Percentiles rank a stretch among this genome's conserved stretches.
Conservation (phyloP, 2,329 filamentous ascomycete genomes). For the Periglandula ipomoeae region DNA sequence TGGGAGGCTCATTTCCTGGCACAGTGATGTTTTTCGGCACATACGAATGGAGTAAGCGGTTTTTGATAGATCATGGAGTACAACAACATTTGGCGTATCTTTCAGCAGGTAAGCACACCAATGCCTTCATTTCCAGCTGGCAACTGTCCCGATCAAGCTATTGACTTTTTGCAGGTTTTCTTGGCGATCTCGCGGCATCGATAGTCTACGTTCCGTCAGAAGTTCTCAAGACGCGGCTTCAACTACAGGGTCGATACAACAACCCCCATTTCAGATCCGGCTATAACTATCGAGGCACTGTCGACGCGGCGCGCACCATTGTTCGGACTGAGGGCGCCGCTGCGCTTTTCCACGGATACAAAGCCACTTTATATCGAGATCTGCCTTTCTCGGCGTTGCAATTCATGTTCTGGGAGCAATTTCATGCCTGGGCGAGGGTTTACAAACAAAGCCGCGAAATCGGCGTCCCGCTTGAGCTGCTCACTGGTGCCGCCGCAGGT, state of each 20-base stretch:
- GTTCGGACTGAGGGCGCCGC: constrained; percentile 70
- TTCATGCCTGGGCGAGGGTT: constrained; percentile 68
- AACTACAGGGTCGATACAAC: constrained; percentile 89
- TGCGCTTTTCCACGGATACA: constrained; percentile 94
- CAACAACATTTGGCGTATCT: constrained; percentile 81
- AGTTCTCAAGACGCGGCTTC: constrained; percentile 92
- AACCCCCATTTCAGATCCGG: constrained; percentile 90
- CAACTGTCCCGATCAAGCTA: background rate
- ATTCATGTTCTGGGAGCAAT: constrained; percentile 97
- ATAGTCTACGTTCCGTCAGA: constrained; percentile 94
- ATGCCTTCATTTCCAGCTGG: background rate
- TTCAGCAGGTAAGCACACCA: constrained; percentile 53
- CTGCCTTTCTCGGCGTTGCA: constrained; percentile 93
- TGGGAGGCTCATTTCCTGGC: constrained; percentile 85
- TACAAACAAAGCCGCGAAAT: constrained; percentile 78
- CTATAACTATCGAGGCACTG: constrained; percentile 87
- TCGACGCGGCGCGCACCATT: constrained; percentile 80
- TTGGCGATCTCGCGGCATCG: constrained; percentile 86
- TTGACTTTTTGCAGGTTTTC: constrained; percentile 51
- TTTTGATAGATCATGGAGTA: constrained; percentile 76
- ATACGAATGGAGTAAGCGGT: constrained; percentile 90
- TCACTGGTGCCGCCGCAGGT: constrained; percentile 83
- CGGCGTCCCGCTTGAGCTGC: constrained; percentile 72
- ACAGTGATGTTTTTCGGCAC: constrained; percentile 93
- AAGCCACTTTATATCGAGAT: constrained; percentile 88